A percentile compares a stretch with the other conserved stretches of the same genome.
These are phyloP conservation scores for Anastatica hierochuntica DNA, from an alignment of 345 rosid genomes.

Conservation along the genomic window DNA sequence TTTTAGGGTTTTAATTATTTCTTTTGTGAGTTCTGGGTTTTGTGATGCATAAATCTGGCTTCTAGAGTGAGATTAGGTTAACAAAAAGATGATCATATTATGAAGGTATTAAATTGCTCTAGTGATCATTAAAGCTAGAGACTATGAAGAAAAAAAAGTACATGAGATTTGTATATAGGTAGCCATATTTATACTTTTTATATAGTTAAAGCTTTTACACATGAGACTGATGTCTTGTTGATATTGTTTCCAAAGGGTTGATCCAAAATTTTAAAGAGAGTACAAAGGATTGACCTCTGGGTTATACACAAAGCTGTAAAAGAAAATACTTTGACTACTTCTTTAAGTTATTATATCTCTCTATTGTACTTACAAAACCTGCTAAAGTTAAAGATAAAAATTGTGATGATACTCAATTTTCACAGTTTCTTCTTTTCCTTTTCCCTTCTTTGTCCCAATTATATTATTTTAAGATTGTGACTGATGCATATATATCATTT, in stretches of 20 bases:
- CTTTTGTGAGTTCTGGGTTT: neutral
- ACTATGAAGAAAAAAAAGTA: neutral
- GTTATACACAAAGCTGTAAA: slow-evolving; percentile 20
- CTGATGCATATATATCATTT: too few relatives aligned
- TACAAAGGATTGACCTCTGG: slow-evolving; percentile 24
- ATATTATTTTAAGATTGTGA: too few relatives aligned
- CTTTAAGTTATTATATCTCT: slow-evolving; percentile 19
- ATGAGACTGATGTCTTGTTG: slow-evolving; percentile 7
- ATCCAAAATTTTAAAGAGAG: slow-evolving; percentile 17
- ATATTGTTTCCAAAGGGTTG: neutral
- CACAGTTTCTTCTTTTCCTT: too few relatives aligned
- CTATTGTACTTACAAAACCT: slow-evolving; percentile 7
- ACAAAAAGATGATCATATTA: neutral
- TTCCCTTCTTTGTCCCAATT: too few relatives aligned
- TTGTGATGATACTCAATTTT: neutral
- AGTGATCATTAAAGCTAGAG: slow-evolving; percentile 21
- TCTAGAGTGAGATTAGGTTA: neutral
- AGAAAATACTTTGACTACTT: slow-evolving; percentile 12
- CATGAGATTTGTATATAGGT: neutral
- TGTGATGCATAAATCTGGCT: neutral
- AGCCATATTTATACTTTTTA: neutral
- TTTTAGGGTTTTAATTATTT: slow-evolving; percentile 14
- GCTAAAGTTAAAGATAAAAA: slow-evolving; percentile 18
- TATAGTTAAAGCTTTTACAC: slow-evolving; percentile 20
- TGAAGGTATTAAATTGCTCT: neutral